phyloP scores from a whole-genome alignment of 1,139 yeast genomes.

The Blastobotrys elegans region DNA sequence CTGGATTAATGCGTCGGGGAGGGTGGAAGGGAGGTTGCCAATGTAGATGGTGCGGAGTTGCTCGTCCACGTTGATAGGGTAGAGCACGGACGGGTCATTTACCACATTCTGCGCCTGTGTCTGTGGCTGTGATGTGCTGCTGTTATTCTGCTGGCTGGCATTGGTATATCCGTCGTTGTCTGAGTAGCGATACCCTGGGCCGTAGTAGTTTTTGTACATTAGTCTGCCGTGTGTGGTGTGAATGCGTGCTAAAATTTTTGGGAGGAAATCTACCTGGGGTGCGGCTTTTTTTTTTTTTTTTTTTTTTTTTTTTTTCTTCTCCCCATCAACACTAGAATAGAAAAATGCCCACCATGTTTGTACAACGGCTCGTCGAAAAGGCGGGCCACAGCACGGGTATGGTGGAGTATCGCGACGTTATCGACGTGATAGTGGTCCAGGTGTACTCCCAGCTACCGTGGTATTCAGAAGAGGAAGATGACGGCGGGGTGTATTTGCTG shows the following conservation, averaged over 20 bases:
- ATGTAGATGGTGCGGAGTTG: conserved; percentile 32
- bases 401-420: neutral
- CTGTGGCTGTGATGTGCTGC: neutral
- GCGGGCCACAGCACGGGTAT: neutral
- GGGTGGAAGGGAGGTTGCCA: conserved; percentile 28
- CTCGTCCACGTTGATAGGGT: conserved; percentile 21
- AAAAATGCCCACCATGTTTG: neutral
- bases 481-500: neutral
- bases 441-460: neutral
- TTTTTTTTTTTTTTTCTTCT: neutral
- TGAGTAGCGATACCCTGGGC: conserved; percentile 9
- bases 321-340: neutral
- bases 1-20: conserved; percentile 29
- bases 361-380: neutral
- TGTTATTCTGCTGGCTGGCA: neutral
- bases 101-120: neutral
- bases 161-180: neutral
- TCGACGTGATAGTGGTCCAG: neutral
- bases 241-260: neutral
- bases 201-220: conserved; percentile 11
- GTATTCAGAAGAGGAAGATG: neutral
- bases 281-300: neutral
- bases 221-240: neutral
- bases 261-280: neutral
- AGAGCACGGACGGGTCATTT: neutral